phyloP scores from a whole-genome alignment of 495 filamentous ascomycete species.

The Podospora pseudocomata region DNA sequence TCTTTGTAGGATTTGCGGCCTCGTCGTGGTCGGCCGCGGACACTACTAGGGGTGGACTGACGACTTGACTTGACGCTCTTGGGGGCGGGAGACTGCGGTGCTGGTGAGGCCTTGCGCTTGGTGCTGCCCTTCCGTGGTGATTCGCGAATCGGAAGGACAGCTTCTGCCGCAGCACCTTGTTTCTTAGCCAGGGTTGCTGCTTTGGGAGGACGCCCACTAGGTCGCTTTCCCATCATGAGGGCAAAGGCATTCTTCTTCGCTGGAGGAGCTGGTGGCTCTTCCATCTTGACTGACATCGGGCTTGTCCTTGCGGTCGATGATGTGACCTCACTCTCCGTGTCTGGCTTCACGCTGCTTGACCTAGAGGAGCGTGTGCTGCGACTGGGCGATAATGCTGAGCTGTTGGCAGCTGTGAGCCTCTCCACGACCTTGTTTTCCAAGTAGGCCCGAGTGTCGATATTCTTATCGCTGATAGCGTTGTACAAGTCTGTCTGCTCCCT shows the following conservation, averaged over 20 bases:
- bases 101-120: constrained; percentile 47
- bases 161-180: not conserved
- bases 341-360: constrained; percentile 30
- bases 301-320: constrained; percentile 14
- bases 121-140: constrained; percentile 25
- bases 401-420: constrained; percentile 51
- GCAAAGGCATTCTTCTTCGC: constrained; percentile 42
- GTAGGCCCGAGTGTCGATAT: constrained; percentile 64
- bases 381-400: constrained; percentile 27
- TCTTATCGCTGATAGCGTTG: constrained; percentile 74
- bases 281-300: constrained; percentile 15
- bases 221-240: constrained; percentile 46
- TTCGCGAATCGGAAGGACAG: constrained; percentile 5
- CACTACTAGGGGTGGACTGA: constrained; percentile 62
- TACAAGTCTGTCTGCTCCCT: constrained; percentile 87
- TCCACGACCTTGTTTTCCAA: constrained; percentile 83
- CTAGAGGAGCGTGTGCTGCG: constrained; percentile 41
- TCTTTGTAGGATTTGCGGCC: constrained; percentile 45
- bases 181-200: constrained; percentile 4
- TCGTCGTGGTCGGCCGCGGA: constrained; percentile 41
- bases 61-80: constrained; percentile 74
- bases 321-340: constrained; percentile 10
- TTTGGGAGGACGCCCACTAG: constrained; percentile 21
- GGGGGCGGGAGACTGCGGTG: constrained; percentile 29
- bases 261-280: constrained; percentile 5